Percentiles rank a stretch among this genome's conserved stretches.
These are phyloP conservation scores for Linum tenue DNA, from an alignment of 345 rosid species.

Conservation along the genomic window DNA sequence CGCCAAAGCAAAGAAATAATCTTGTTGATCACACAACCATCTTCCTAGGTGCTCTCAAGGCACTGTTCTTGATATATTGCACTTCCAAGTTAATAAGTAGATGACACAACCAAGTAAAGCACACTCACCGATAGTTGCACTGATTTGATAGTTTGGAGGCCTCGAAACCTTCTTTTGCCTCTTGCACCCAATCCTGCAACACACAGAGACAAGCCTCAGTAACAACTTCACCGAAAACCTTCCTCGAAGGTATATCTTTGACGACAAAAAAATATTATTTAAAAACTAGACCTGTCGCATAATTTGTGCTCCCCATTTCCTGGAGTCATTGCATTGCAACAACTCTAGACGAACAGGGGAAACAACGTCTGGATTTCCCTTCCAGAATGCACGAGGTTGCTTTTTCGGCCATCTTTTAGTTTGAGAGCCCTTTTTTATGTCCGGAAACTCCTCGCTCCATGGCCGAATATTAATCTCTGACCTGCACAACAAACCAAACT, in stretches of 20 bases:
- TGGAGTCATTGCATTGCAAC: conserved; percentile 57
- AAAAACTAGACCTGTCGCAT: conserved; percentile 56
- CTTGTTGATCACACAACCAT: no score
- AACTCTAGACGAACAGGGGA: conserved; percentile 60
- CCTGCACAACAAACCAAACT: conserved; percentile 9
- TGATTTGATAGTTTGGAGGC: conserved; percentile 71
- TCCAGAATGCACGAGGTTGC: conserved; percentile 67
- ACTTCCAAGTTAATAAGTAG: no score
- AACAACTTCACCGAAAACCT: not conserved
- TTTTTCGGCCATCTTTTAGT: conserved; percentile 45
- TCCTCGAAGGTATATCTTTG: no score
- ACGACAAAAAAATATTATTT: not conserved
- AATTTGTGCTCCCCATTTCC: conserved; percentile 60
- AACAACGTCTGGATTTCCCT: conserved; percentile 70
- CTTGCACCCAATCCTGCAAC: conserved; percentile 66
- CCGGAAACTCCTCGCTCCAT: conserved; percentile 74
- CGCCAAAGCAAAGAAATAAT: no score
- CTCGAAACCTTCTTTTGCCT: conserved; percentile 56
- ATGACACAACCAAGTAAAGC: not conserved
- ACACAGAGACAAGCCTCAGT: not conserved
- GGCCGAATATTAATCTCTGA: conserved; percentile 70
- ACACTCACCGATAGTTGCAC: conserved; percentile 54
- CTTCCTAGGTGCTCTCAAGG: no score
- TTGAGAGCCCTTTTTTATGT: conserved; percentile 62
- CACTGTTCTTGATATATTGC: no score